Evolutionary conservation across 2,329 filamentous ascomycete genomes (phyloP).

Genomic region (Fusarium anguioides): DNA sequence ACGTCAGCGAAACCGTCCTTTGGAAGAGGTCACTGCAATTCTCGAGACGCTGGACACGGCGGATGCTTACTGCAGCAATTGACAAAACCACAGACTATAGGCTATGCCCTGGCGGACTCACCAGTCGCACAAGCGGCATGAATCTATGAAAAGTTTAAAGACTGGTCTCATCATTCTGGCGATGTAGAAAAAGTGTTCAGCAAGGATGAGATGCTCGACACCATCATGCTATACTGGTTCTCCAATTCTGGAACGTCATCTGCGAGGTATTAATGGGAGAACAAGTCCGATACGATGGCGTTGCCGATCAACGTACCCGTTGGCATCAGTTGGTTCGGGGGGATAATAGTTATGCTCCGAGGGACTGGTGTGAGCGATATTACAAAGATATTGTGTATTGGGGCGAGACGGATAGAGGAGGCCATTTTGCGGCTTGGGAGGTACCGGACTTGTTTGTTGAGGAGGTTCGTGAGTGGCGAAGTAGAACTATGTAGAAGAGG

Average conservation of each 20-base stretch:
- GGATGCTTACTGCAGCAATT: slow-evolving; percentile 16
- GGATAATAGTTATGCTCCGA: slow-evolving; percentile 19
- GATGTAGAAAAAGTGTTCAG: slow-evolving; percentile 3
- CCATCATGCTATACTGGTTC: slow-evolving; percentile 19
- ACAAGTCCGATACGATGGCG: neutral
- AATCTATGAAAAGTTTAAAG: slow-evolving; percentile 18
- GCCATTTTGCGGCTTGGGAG: slow-evolving; percentile 8
- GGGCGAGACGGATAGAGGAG: neutral
- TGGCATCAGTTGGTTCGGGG: slow-evolving; percentile 17
- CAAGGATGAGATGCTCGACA: slow-evolving; percentile 26
- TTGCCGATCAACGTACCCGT: neutral
- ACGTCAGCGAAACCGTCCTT: too few species aligned
- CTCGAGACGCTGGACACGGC: neutral
- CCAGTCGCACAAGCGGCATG: slow-evolving; percentile 16
- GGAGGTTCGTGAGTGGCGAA: neutral
- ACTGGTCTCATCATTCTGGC: slow-evolving; percentile 16
- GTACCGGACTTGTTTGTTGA: neutral
- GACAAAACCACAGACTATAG: slow-evolving; percentile 12
- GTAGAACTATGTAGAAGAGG: neutral
- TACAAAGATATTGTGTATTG: neutral
- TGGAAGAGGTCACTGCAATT: too few species aligned
- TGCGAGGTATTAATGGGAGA: slow-evolving; percentile 20
- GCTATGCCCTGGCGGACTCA: slow-evolving; percentile 18
- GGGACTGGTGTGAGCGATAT: slow-evolving; percentile 4
- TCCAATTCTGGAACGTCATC: slow-evolving; percentile 13